Evolutionary conservation across 225 moss, liverwort and hornwort genomes (phyloP), one percentile per base, ranked within the genome.

Genomic region (Antitrichia curtipendula): DNA sequence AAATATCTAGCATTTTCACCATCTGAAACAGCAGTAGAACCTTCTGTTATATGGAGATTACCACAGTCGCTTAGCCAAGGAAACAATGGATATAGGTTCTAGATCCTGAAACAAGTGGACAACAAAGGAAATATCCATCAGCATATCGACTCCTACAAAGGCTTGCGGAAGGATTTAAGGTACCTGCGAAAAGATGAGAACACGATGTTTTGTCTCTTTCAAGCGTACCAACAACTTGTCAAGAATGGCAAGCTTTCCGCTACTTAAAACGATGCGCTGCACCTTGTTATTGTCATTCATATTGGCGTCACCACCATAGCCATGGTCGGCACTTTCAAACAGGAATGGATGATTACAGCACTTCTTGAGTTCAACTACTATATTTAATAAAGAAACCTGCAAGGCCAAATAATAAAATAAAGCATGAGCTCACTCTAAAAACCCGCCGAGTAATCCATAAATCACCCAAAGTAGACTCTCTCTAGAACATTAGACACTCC

Each of bases 281-380:
- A 99, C 95, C 90, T 98, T 99, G 73, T 95, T 99, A 86, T 92
- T 93, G 82, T 99, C 99, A 91, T 96, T 96, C 63, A 87, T 97
- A 56, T 93, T 95, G 80, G 93, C 96, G 88, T 97, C 99, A 88
- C 96, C 97, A 77, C 99, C 99, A 88, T 99, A 99, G 49, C 97
- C 99, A 95, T 96, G 94, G 82, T 99, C 99, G 47, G 99, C 99
- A 94, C 99, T 99, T 91, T 96, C 97, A 88, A 99, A 99, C 83
- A 99, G 84, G 88, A 99, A 99, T 49, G 99, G 99, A 91, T 99
- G 99, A 88, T 99, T 99, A 89, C 99, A 99, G 90, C 99, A 99
- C 57, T 99, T 99, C 93, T 99, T 99, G 82, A 99, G 90, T 86
- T 99, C 99, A 89, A 99, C 99, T 80, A 99, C 99, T 88, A 99